phyloP scores from a whole-genome alignment of 805 yeast genomes.

The Ogataea zsoltii region DNA sequence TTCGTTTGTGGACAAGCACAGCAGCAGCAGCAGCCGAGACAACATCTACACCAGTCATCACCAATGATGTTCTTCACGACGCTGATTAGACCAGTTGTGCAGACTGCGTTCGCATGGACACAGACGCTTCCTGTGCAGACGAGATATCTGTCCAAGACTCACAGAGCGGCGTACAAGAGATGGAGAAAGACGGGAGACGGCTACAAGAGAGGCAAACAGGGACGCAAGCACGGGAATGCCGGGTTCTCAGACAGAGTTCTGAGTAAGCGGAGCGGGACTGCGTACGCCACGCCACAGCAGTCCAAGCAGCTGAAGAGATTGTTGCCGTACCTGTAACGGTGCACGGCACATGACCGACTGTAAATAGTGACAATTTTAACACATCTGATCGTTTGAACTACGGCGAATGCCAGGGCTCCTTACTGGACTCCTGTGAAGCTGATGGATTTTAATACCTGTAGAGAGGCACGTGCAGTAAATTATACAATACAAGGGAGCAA shows the following conservation, averaged over 20 bases:
- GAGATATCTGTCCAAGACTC: conserved; percentile 64
- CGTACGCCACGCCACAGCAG: conserved; percentile 54
- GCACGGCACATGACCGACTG: too few relatives aligned
- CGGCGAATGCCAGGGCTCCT: too few relatives aligned
- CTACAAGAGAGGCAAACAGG: conserved; percentile 70
- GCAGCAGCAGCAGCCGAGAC: too few relatives aligned
- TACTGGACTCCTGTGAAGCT: too few relatives aligned
- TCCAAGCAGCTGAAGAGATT: conserved; percentile 58
- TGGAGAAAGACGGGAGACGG: conserved; percentile 77
- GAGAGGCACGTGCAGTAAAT: too few relatives aligned
- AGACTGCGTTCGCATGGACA: not conserved
- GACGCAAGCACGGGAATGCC: conserved; percentile 90
- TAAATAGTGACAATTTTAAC: conserved; percentile 5
- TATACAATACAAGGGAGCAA: too few relatives aligned
- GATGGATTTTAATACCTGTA: too few relatives aligned
- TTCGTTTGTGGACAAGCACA: not conserved
- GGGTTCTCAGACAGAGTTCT: conserved; percentile 73
- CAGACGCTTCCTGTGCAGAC: conserved; percentile 15
- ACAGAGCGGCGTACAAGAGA: conserved; percentile 84
- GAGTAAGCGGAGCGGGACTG: conserved; percentile 60
- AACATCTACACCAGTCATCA: conserved; percentile 1
- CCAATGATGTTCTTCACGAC: conserved; percentile 8
- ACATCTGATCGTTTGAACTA: conserved; percentile 5
- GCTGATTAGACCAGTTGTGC: conserved; percentile 21
- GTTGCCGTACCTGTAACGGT: conserved; percentile 43